Percentiles rank a stretch among this genome's conserved stretches.
Evolutionary conservation across 768 basidiomycete genomes (phyloP).

Genomic region (Tricholoma terreum): DNA sequence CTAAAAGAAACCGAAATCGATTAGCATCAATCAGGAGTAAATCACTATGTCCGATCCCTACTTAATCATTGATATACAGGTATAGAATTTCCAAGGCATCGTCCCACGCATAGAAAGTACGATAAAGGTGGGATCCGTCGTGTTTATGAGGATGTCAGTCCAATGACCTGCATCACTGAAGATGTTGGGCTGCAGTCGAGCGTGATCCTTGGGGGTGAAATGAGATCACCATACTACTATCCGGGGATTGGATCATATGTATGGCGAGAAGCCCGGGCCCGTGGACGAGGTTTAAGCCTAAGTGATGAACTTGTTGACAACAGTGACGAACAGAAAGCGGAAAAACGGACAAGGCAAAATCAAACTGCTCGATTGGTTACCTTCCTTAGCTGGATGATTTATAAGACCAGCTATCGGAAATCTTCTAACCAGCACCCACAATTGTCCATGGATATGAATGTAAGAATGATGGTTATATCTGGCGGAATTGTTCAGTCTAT

Average conservation of each 20-base stretch:
- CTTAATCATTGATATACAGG: slow-evolving; percentile 46
- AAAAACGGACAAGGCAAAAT: background rate
- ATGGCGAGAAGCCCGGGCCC: slow-evolving; percentile 39
- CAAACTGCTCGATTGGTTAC: slow-evolving; percentile 1
- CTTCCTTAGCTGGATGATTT: background rate
- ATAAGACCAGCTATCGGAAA: too few species aligned
- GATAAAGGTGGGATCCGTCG: slow-evolving; percentile 54
- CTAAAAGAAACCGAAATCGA: slow-evolving; percentile 22
- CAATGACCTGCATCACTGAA: slow-evolving; percentile 37
- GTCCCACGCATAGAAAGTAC: slow-evolving; percentile 62
- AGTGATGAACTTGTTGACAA: slow-evolving; percentile 3
- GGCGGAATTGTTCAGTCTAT: background rate
- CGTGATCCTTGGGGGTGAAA: slow-evolving; percentile 11
- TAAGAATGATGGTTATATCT: slow-evolving; percentile 45
- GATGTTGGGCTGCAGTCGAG: slow-evolving; percentile 9
- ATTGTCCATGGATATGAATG: slow-evolving; percentile 18
- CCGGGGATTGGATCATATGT: slow-evolving; percentile 32
- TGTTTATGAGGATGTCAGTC: slow-evolving; percentile 37
- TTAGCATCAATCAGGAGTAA: background rate
- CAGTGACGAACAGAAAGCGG: background rate
- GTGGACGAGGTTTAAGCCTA: slow-evolving; percentile 23
- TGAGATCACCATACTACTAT: slow-evolving; percentile 11
- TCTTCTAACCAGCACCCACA: too few species aligned
- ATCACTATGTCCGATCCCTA: slow-evolving; percentile 20
- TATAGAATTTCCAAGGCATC: slow-evolving; percentile 54